A percentile compares a stretch with the other conserved stretches of the same genome.
These are phyloP conservation scores for Thelonectria olida DNA, from an alignment of 2,329 filamentous ascomycete species.

Conservation along the genomic window DNA sequence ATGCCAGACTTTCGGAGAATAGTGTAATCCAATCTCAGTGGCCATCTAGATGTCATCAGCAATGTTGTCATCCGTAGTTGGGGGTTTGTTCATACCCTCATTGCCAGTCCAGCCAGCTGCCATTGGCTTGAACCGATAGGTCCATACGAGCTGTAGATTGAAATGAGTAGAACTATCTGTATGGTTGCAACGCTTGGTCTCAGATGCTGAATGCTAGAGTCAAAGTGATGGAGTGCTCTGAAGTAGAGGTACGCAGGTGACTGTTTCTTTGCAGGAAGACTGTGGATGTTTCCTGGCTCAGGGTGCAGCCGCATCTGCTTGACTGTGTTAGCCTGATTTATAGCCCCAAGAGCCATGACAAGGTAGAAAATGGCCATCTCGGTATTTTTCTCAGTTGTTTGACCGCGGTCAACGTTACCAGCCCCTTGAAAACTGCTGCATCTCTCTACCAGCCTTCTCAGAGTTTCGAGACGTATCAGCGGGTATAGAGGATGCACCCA, in stretches of 20 bases:
- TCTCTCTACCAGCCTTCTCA: not conserved
- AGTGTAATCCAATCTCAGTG: slow-evolving; percentile 1
- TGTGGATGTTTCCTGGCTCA: no score
- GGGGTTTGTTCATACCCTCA: slow-evolving; percentile 2
- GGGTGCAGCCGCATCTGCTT: not conserved
- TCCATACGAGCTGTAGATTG: slow-evolving; percentile 16
- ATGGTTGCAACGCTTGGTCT: not conserved
- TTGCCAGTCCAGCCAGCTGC: slow-evolving; percentile 10
- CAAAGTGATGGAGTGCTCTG: not conserved
- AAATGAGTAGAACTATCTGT: slow-evolving; percentile 5
- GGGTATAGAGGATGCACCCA: slow-evolving; percentile 4
- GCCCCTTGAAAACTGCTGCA: no score
- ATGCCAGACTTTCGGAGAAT: not conserved
- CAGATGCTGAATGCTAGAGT: not conserved
- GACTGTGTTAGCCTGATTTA: not conserved
- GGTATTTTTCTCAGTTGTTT: not conserved
- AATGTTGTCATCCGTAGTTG: not conserved
- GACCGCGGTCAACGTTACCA: no score
- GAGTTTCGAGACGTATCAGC: not conserved
- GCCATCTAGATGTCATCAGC: not conserved
- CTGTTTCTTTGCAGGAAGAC: no score
- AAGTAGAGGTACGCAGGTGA: not conserved
- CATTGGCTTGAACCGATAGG: slow-evolving; percentile 14
- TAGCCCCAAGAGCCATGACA: slow-evolving; percentile 2
- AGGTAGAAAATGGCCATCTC: slow-evolving; percentile 7